Evolutionary conservation across 2,329 filamentous ascomycete genomes (phyloP).

Genomic region (Fusarium humuli): DNA sequence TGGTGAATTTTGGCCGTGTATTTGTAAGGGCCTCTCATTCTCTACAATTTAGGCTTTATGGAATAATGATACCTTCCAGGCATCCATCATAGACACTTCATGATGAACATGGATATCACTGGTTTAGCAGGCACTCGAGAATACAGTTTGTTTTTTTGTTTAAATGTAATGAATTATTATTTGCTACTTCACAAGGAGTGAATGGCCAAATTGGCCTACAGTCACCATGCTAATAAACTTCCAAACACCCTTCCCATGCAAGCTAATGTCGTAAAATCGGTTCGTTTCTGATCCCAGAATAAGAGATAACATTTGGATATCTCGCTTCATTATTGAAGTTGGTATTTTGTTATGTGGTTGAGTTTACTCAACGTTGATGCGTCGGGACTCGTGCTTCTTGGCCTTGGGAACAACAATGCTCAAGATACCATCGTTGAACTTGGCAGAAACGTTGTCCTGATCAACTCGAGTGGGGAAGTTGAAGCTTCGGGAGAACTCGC

Average conservation of each 20-base stretch:
- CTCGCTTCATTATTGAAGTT: not conserved
- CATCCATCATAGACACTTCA: not conserved
- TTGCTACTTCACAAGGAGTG: constrained; percentile 41
- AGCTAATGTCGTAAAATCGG: constrained; percentile 11
- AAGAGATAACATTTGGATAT: not conserved
- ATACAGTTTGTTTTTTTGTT: not conserved
- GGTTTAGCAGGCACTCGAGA: not conserved
- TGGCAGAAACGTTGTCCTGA: constrained; percentile 70
- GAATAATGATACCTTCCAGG: not conserved
- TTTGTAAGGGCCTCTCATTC: not conserved
- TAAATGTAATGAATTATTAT: constrained; percentile 20
- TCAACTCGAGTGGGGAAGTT: constrained; percentile 74
- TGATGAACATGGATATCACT: not conserved
- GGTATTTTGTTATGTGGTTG: not conserved
- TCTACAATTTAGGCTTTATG: not conserved
- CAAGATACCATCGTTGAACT: constrained; percentile 74
- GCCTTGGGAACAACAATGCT: constrained; percentile 74
- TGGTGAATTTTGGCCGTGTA: not conserved
- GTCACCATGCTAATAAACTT: constrained; percentile 24
- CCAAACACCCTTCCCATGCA: constrained; percentile 35
- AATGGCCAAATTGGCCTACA: constrained; percentile 18
- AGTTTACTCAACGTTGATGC: constrained; percentile 65
- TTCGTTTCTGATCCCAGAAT: constrained; percentile 2
- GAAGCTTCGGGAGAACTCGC: constrained; percentile 76
- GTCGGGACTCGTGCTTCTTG: constrained; percentile 67